These are phyloP conservation scores for Wickerhamiella allomyrinae DNA, from an alignment of 805 yeast genomes.

Conservation along the genomic window DNA sequence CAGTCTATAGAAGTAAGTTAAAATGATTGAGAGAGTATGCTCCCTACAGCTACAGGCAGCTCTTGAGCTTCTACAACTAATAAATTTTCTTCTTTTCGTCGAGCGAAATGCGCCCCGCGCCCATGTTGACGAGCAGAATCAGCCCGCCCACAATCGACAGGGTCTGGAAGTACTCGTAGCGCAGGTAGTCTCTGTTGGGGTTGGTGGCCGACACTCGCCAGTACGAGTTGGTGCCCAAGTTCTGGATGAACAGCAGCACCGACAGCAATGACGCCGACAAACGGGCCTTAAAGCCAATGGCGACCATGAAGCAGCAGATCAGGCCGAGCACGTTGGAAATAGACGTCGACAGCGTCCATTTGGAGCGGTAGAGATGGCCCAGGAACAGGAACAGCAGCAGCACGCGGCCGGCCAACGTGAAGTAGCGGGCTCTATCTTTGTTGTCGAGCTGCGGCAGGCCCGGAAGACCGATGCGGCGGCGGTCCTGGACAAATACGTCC, in stretches of 20 bases:
- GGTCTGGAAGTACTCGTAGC: constrained; percentile 90
- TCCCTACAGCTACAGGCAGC: too few species aligned
- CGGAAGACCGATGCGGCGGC: constrained; percentile 50
- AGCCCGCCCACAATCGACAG: constrained; percentile 91
- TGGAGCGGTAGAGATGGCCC: constrained; percentile 59
- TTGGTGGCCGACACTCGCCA: constrained; percentile 65
- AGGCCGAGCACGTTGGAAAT: constrained; percentile 58
- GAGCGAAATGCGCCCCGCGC: constrained; percentile 86
- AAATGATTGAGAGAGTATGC: too few species aligned
- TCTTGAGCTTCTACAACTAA: too few species aligned
- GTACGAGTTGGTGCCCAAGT: constrained; percentile 69
- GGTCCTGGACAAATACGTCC: constrained; percentile 70
- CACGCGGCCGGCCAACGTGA: constrained; percentile 75
- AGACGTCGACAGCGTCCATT: constrained; percentile 54
- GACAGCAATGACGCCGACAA: constrained; percentile 62
- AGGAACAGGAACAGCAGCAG: constrained; percentile 71
- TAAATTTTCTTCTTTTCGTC: constrained; percentile 94
- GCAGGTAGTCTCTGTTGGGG: constrained; percentile 72
- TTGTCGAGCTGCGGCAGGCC: constrained; percentile 59
- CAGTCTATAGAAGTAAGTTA: too few species aligned
- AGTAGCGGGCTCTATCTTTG: constrained; percentile 64
- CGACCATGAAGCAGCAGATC: constrained; percentile 57
- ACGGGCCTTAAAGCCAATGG: constrained; percentile 86
- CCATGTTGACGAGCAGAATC: constrained; percentile 78
- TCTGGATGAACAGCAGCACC: constrained; percentile 57